Evolutionary conservation across 345 rosid species (phyloP), one percentile per base, ranked within the genome.

Genomic region (Orychophragmus violaceus): DNA sequence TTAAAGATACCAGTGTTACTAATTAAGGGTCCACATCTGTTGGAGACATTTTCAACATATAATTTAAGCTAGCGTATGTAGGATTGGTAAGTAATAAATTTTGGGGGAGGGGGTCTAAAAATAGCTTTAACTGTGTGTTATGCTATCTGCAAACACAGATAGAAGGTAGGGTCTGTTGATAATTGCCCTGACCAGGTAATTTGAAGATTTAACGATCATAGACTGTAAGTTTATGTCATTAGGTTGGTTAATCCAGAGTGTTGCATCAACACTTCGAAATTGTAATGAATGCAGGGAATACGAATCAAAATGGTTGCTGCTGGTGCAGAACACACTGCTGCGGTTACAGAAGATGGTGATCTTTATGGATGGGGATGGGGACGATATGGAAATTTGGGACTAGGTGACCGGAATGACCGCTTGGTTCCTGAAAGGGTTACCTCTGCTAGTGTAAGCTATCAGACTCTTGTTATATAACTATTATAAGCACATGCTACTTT

Each of bases 321-420:
- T 69, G 97, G 96, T 72, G 97, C 97, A 63, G 99, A 94, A 72
- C 99, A 94, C 82, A 87, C 95, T 68, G 97, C 87, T 41, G 99
- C 97, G 59, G 84, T 90, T 61, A 77, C 97, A 61, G 95, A 90
- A 82, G 85, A 83, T 66, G 99, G 99, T 71, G 87, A 82, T 30
- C 92, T 94, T 14, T 90, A 87, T 81, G 99, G 99, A 66, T 94
- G 99, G 99, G 99, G 99, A 4, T 90, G 99, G 97, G 99, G 99
- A 6, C 77, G 95, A 41, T 90, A 94, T 74, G 99, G 97, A 39
- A 94, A 94, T 81, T 72, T 94, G 84, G 99, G 99, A 72, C 82
- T 94, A 24, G 99, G 99, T 55, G 99, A 94, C 81, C 76, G 97
- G 74, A 84, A 63, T 53, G 97, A 94, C 79, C 99, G 97, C 55